Base-by-base conservation (phyloP, 2,329 filamentous ascomycete species). In the Colletotrichum lini region DNA sequence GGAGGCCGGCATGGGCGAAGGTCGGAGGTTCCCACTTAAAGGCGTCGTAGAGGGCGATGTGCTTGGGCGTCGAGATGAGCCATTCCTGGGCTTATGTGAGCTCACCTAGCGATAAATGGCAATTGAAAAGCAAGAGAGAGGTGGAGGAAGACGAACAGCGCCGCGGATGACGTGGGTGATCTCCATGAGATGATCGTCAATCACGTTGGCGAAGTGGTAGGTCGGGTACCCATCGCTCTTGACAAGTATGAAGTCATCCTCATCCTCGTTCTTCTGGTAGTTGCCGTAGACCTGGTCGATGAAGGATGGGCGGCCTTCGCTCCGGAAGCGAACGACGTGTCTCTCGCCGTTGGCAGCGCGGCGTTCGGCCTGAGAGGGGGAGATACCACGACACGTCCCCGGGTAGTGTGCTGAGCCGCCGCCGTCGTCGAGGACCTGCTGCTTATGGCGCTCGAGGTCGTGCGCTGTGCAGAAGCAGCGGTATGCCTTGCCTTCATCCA, bases 141-240 rank as follows among this genome's bases (percentile, higher is more conserved):
- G 7, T 3, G n/a, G 18, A 30, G 47, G 13, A n/a, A n/a, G n/a
- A 81, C 88, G 77, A 82, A 93, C 92, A 35, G 93, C 92, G 64
- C 96, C 96, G 52, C 96, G 91, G 70, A 99, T 93, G 16, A 99
- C 96, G 81, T 98, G 96, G 0, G 95, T 98, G 75, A 99, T 97
- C 71, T 94, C 85, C 96, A 99, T 99, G 72, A 93, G 86, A 80
- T 98, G 94, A 78, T 99, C 96, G 78, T 99, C 96, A 5, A 99
- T 92, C 10, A 99, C 96, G 78, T 98, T 99, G 5, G 96, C 96
- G 72, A 99, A 92, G 81, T 99, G 96, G 78, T 99, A 99, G 0
- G 97, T 99, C 0, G 96, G 96, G 74, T 93, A 93, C 0, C 95
- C 95, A 79, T 99, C 96, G 0, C 91, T 92, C 81, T 99, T 99